These are phyloP conservation scores for Fusarium begoniae DNA, from an alignment of 2,329 filamentous ascomycete species.

Conservation along the genomic window DNA sequence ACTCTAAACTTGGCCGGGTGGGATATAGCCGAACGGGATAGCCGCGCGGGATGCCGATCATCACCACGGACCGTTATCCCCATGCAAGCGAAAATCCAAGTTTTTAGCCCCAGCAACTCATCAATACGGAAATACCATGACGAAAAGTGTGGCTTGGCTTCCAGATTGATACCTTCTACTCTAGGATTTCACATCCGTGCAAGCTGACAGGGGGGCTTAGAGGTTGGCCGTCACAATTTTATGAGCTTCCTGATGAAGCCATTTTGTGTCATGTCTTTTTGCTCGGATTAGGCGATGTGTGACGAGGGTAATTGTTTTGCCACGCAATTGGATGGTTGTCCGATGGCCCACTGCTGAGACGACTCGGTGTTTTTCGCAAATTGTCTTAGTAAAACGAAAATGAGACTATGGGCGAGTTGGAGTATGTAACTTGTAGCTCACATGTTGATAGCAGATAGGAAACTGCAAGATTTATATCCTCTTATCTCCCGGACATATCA, in stretches of 20 bases:
- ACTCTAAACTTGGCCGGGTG: neutral
- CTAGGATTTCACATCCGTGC: neutral
- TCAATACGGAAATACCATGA: neutral
- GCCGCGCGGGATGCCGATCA: neutral
- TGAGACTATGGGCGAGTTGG: neutral
- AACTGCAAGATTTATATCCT: neutral
- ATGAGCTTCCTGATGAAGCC: neutral
- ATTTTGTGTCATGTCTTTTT: neutral
- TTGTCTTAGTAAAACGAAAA: neutral
- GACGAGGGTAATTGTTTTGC: neutral
- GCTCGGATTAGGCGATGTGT: neutral
- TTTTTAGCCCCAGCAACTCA: neutral
- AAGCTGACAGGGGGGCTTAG: neutral
- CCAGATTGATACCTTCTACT: neutral
- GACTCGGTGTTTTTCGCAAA: neutral
- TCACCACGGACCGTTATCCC: neutral
- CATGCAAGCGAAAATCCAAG: neutral
- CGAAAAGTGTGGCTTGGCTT: neutral
- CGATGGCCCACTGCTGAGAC: neutral
- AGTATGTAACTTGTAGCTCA: neutral
- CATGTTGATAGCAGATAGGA: neutral
- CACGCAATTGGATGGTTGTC: neutral
- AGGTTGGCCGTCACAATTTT: too few species aligned
- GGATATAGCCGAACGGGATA: conserved; percentile 12
- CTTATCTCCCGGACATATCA: neutral